These are phyloP conservation scores for Metroxylon sagu DNA, from an alignment of 176 grass and related monocot species.

Conservation along the genomic window DNA sequence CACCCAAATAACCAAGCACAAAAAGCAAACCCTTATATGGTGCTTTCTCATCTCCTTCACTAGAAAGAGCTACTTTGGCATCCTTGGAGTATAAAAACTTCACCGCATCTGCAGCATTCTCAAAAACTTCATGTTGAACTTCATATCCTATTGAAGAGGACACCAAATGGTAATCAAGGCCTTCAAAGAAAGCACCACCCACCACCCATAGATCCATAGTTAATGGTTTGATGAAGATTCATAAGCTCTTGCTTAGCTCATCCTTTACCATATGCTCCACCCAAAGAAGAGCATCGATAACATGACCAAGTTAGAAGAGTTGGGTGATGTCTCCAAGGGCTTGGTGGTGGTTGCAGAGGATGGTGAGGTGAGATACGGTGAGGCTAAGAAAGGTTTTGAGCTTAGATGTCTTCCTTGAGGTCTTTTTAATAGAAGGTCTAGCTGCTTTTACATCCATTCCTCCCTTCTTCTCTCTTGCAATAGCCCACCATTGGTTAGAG, in stretches of 20 bases:
- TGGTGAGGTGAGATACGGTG: constrained; percentile 29
- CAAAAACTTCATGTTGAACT: neutral
- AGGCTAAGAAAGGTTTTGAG: constrained; percentile 41
- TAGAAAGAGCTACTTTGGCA: constrained; percentile 11
- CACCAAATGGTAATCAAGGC: constrained; percentile 25
- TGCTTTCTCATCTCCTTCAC: constrained; percentile 21
- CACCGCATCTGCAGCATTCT: neutral
- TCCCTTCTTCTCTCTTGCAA: neutral
- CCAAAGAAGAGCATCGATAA: constrained; percentile 59
- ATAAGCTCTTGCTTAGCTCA: constrained; percentile 25
- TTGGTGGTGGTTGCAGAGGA: constrained; percentile 56
- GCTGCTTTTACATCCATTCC: constrained; percentile 44
- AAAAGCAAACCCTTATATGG: constrained; percentile 38
- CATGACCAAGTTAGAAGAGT: constrained; percentile 46
- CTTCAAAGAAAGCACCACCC: constrained; percentile 38
- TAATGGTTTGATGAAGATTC: neutral
- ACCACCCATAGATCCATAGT: constrained; percentile 44
- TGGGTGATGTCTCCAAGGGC: constrained; percentile 60
- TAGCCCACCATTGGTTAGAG: too few relatives aligned
- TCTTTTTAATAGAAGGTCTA: constrained; percentile 64
- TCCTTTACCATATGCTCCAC: constrained; percentile 73
- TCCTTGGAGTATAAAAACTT: constrained; percentile 5
- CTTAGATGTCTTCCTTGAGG: constrained; percentile 48
- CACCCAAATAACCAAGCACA: constrained; percentile 41
- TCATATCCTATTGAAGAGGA: neutral